Evolutionary conservation across 805 yeast genomes (phyloP).

Genomic region (Nakazawaea molendinolei): DNA sequence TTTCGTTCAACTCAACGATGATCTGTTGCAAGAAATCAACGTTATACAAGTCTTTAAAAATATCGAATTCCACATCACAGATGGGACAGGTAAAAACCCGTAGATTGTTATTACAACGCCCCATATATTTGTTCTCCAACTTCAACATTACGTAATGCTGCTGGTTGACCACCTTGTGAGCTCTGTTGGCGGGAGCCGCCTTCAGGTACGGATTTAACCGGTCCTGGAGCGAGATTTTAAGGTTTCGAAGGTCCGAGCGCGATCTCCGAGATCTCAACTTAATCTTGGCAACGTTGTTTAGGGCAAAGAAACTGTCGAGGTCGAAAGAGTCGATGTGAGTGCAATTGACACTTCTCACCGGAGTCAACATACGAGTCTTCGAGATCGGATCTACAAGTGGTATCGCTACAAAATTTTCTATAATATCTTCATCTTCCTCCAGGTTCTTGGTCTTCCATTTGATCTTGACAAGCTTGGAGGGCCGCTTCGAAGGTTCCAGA

Average conservation of each 20-base stretch:
- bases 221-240: slow-evolving; percentile 11
- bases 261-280: slow-evolving; percentile 14
- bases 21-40: slow-evolving; percentile 24
- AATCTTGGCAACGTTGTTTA: slow-evolving; percentile 20
- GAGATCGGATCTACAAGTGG: slow-evolving; percentile 27
- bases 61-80: slow-evolving; percentile 27
- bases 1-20: slow-evolving; percentile 3
- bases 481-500: too few species aligned
- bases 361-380: slow-evolving; percentile 22
- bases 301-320: slow-evolving; percentile 21
- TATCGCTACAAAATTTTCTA: slow-evolving; percentile 22
- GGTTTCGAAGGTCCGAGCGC: slow-evolving; percentile 18
- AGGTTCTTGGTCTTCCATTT: too few species aligned
- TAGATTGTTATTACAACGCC: slow-evolving; percentile 19
- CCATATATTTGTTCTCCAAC: slow-evolving; percentile 14
- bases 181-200: slow-evolving; percentile 15
- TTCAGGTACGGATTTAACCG: slow-evolving; percentile 16
- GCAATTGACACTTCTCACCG: slow-evolving; percentile 25
- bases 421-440: slow-evolving; percentile 25
- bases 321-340: slow-evolving; percentile 31
- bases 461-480: too few species aligned
- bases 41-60: slow-evolving; percentile 23
- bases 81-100: slow-evolving; percentile 28
- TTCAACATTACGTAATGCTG: slow-evolving; percentile 10
- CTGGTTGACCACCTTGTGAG: slow-evolving; percentile 14